These are phyloP conservation scores for Podila minutissima DNA, from an alignment of 192 early-diverging fungal species.

Conservation along the genomic window DNA sequence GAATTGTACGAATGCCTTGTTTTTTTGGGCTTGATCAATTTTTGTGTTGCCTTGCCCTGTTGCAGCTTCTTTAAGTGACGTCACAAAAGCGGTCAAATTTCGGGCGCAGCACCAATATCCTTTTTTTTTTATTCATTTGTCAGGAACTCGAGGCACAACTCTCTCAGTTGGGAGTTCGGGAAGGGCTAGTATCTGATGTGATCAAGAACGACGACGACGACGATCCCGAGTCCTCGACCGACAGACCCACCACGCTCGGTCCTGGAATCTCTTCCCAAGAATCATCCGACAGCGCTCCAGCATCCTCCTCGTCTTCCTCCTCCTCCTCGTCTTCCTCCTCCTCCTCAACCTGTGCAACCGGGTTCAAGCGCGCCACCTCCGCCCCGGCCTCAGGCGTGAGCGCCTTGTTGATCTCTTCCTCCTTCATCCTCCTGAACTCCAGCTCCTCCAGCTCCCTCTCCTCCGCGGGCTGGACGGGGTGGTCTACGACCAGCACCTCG, in stretches of 20 bases:
- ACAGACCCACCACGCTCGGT: slow-evolving; percentile 7
- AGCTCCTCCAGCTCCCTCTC: background rate
- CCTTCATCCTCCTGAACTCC: background rate
- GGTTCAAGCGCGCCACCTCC: background rate
- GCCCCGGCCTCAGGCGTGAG: background rate
- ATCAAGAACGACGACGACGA: slow-evolving; percentile 27
- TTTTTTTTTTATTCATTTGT: no score
- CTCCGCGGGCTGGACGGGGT: background rate
- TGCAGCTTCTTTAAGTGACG: no score
- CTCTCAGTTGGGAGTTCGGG: background rate
- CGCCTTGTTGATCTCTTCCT: background rate
- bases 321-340: background rate
- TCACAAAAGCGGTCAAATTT: no score
- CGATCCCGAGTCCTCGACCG: slow-evolving; percentile 5
- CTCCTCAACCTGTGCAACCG: background rate
- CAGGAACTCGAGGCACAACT: no score
- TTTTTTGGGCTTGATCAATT: background rate
- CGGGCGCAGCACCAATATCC: no score
- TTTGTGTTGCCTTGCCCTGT: background rate
- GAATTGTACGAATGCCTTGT: background rate
- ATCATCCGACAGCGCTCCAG: slow-evolving; percentile 23
- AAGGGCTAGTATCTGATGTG: slow-evolving; percentile 4
- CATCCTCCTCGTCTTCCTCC: background rate
- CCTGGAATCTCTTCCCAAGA: slow-evolving; percentile 46
- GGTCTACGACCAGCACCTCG: slow-evolving; percentile 17